Evolutionary conservation across 805 yeast species (phyloP).

Genomic region (Metschnikowia dekortorum): DNA sequence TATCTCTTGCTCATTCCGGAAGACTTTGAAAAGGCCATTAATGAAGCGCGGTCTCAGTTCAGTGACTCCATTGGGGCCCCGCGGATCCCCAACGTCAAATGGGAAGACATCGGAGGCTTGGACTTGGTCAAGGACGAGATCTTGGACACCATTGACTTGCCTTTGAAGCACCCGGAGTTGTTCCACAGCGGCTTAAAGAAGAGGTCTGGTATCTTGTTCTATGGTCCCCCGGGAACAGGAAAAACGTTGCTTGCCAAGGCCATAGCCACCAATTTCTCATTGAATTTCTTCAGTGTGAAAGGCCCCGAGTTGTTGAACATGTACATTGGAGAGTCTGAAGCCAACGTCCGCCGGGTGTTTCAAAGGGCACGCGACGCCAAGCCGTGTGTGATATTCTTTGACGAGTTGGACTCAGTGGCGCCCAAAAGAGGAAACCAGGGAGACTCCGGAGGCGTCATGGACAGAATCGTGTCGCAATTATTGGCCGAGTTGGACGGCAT

Average conservation of each 20-base stretch:
- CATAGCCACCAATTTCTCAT: slow-evolving; percentile 89
- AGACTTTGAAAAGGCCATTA: slow-evolving; percentile 68
- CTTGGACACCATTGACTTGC: slow-evolving; percentile 93
- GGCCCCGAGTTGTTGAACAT: slow-evolving; percentile 95
- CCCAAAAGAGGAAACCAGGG: slow-evolving; percentile 99
- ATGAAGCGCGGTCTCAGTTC: slow-evolving; percentile 78
- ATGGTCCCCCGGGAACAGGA: slow-evolving; percentile 99
- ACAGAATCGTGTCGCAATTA: slow-evolving; percentile 91
- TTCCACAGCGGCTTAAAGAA: slow-evolving; percentile 87
- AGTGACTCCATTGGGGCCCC: slow-evolving; percentile 98
- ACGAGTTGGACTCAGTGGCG: slow-evolving; percentile 96
- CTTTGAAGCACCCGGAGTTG: slow-evolving; percentile 86
- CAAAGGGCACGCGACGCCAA: slow-evolving; percentile 93
- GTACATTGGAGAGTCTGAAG: slow-evolving; percentile 99
- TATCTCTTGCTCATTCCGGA: slow-evolving; percentile 46
- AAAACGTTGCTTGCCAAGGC: slow-evolving; percentile 95
- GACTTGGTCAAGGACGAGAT: slow-evolving; percentile 89
- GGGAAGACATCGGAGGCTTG: slow-evolving; percentile 98
- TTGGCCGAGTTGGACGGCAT: slow-evolving; percentile 95
- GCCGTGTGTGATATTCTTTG: slow-evolving; percentile 97
- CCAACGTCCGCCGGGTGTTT: slow-evolving; percentile 91
- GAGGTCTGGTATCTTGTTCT: slow-evolving; percentile 88
- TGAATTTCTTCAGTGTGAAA: slow-evolving; percentile 92
- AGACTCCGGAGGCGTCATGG: slow-evolving; percentile 99
- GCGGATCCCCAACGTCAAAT: slow-evolving; percentile 85